phyloP scores from a whole-genome alignment of 2,329 filamentous ascomycete genomes.

The Neophaeococcomyces mojaviensis region DNA sequence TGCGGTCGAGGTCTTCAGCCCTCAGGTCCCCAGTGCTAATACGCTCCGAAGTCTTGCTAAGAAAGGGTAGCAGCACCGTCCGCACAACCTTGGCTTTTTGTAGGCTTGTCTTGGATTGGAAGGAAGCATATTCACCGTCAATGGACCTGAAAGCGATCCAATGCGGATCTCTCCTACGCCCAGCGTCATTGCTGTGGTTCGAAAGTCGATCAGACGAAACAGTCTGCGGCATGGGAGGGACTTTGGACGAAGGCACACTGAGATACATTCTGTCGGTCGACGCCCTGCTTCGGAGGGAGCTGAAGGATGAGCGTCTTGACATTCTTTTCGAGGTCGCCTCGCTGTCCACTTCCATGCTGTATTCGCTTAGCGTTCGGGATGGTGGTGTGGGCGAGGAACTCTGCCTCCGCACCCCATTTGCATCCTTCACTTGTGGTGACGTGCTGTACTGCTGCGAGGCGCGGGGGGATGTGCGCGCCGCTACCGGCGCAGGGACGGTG shows the following conservation, averaged over 20 bases:
- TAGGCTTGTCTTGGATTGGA: constrained; percentile 64
- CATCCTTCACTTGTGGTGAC: background rate
- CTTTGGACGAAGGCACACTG: constrained; percentile 38
- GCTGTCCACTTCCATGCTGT: constrained; percentile 19
- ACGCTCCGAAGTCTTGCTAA: constrained; percentile 62
- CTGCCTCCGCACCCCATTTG: background rate
- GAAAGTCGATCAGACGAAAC: constrained; percentile 31
- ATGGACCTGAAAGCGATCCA: constrained; percentile 62
- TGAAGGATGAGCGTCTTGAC: constrained; percentile 34
- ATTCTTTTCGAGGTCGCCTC: constrained; percentile 26
- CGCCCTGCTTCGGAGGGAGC: constrained; percentile 32
- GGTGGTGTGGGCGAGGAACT: constrained; percentile 9
- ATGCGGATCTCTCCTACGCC: constrained; percentile 61
- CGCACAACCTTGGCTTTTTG: constrained; percentile 72
- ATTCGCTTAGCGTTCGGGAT: constrained; percentile 8
- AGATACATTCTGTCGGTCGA: constrained; percentile 42
- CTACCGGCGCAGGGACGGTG: constrained; percentile 8
- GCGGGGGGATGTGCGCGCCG: background rate
- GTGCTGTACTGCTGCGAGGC: background rate
- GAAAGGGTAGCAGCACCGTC: constrained; percentile 64
- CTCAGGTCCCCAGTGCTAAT: constrained; percentile 57
- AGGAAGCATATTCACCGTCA: constrained; percentile 54
- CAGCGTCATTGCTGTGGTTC: constrained; percentile 27
- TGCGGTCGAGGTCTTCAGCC: constrained; percentile 75
- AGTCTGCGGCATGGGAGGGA: constrained; percentile 40